Conservation (phyloP, 768 basidiomycete species). For the Porphyrellus cyaneotinctus region DNA sequence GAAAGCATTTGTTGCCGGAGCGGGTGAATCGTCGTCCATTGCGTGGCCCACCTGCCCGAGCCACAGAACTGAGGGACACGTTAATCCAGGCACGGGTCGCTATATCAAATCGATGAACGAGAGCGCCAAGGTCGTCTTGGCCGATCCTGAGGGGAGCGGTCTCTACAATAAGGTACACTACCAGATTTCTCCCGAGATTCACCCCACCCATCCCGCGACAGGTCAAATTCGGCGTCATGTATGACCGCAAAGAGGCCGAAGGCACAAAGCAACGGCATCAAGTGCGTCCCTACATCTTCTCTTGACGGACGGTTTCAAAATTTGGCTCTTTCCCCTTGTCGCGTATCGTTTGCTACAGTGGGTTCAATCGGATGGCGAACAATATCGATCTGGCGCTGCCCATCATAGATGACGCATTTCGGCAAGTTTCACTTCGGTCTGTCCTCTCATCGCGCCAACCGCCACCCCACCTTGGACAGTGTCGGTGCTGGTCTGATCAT, state of each 20-base stretch:
- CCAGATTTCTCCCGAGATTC: not conserved
- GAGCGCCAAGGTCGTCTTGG: conserved; percentile 63
- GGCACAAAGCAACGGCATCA: conserved; percentile 91
- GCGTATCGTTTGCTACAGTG: conserved; percentile 56
- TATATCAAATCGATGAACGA: conserved; percentile 76
- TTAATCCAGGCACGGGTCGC: conserved; percentile 58
- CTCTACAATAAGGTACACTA: conserved; percentile 80
- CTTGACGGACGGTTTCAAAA: not conserved
- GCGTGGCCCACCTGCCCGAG: not conserved
- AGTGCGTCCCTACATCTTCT: conserved; percentile 39
- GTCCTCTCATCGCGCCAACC: conserved; percentile 75
- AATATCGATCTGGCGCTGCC: conserved; percentile 86
- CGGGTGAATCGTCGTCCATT: conserved; percentile 50
- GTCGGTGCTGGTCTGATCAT: conserved; percentile 70
- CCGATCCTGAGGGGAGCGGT: conserved; percentile 93
- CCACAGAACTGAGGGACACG: not conserved
- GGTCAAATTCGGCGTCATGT: conserved; percentile 95
- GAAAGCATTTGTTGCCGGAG: conserved; percentile 86
- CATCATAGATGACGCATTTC: conserved; percentile 85
- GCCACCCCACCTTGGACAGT: conserved; percentile 59
- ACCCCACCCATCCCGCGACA: too few species aligned
- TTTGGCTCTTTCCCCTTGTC: not conserved
- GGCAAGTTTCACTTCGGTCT: conserved; percentile 40
- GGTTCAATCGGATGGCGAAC: conserved; percentile 88
- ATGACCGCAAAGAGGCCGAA: conserved; percentile 86